These are phyloP conservation scores for Lentinula raphanica DNA, from an alignment of 768 basidiomycete species.

Conservation along the genomic window DNA sequence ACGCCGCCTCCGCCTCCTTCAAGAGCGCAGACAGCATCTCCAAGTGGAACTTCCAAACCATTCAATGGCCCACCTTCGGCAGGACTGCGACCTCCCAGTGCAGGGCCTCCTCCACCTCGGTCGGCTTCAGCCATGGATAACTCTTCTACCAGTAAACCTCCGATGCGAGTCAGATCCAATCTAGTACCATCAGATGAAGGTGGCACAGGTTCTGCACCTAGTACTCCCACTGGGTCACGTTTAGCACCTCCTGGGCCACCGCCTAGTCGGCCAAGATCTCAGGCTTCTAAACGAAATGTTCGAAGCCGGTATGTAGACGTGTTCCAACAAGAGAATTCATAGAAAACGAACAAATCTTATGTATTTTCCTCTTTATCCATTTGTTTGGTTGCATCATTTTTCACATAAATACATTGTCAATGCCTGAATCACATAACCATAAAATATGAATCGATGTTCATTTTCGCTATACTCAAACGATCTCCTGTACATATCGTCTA, in stretches of 20 bases:
- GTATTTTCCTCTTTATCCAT: neutral
- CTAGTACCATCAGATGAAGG: slow-evolving; percentile 46
- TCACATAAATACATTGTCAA: neutral
- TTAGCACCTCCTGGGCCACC: slow-evolving; percentile 46
- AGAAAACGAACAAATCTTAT: slow-evolving; percentile 9
- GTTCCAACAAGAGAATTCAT: slow-evolving; percentile 54
- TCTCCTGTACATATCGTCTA: slow-evolving; percentile 23
- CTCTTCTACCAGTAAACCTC: slow-evolving; percentile 43
- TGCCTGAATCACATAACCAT: neutral
- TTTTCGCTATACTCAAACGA: no score
- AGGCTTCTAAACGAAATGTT: slow-evolving; percentile 68
- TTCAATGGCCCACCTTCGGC: slow-evolving; percentile 14
- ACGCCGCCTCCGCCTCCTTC: slow-evolving; percentile 73
- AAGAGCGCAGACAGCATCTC: slow-evolving; percentile 83
- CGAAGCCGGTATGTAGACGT: slow-evolving; percentile 88
- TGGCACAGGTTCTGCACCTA: slow-evolving; percentile 41
- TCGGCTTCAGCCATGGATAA: slow-evolving; percentile 61
- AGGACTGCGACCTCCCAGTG: slow-evolving; percentile 13
- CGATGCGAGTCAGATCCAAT: slow-evolving; percentile 60
- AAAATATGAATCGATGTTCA: neutral
- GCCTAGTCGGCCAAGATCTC: slow-evolving; percentile 50
- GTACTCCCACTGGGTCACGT: slow-evolving; percentile 42
- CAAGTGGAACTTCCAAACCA: slow-evolving; percentile 39
- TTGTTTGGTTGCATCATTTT: no score
- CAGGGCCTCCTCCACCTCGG: slow-evolving; percentile 40